Evolutionary conservation across 2,329 filamentous ascomycete species (phyloP).

Genomic region (Purpureocillium lavendulum): DNA sequence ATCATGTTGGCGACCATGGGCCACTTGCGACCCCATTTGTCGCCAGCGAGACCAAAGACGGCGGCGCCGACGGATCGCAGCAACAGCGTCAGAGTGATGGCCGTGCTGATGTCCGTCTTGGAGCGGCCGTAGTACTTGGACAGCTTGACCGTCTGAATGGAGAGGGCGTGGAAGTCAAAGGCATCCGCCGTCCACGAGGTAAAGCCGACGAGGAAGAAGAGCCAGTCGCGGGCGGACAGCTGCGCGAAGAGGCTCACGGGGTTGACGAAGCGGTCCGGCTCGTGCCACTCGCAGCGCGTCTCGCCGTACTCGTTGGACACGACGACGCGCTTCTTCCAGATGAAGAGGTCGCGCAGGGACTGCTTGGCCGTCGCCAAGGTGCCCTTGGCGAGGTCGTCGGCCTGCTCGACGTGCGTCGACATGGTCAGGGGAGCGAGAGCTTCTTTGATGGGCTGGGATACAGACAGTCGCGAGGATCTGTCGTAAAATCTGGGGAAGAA

Average conservation of each 20-base stretch:
- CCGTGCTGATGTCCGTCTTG: slow-evolving; percentile 62
- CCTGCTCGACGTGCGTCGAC: slow-evolving; percentile 33
- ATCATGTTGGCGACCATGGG: slow-evolving; percentile 78
- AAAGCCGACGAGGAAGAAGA: slow-evolving; percentile 69
- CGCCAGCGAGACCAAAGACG: slow-evolving; percentile 67
- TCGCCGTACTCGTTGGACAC: slow-evolving; percentile 58
- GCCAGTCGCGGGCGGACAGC: slow-evolving; percentile 59
- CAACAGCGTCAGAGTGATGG: slow-evolving; percentile 68
- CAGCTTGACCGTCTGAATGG: slow-evolving; percentile 68
- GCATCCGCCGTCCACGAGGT: slow-evolving; percentile 73
- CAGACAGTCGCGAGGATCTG: too few species aligned
- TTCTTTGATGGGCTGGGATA: neutral
- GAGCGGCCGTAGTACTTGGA: slow-evolving; percentile 38
- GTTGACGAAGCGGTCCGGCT: slow-evolving; percentile 58
- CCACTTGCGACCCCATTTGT: slow-evolving; percentile 76
- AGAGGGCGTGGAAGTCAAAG: slow-evolving; percentile 76
- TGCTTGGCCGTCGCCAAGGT: slow-evolving; percentile 57
- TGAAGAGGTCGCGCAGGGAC: slow-evolving; percentile 55
- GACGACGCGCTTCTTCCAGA: slow-evolving; percentile 66
- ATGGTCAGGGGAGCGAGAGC: neutral
- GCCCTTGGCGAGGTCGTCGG: slow-evolving; percentile 61
- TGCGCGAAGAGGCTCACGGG: slow-evolving; percentile 60
- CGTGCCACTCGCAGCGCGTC: slow-evolving; percentile 58
- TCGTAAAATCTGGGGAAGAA: too few species aligned
- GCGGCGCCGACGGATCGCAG: slow-evolving; percentile 69